These are phyloP conservation scores for Trametes maxima DNA, from an alignment of 768 basidiomycete genomes.

Conservation along the genomic window DNA sequence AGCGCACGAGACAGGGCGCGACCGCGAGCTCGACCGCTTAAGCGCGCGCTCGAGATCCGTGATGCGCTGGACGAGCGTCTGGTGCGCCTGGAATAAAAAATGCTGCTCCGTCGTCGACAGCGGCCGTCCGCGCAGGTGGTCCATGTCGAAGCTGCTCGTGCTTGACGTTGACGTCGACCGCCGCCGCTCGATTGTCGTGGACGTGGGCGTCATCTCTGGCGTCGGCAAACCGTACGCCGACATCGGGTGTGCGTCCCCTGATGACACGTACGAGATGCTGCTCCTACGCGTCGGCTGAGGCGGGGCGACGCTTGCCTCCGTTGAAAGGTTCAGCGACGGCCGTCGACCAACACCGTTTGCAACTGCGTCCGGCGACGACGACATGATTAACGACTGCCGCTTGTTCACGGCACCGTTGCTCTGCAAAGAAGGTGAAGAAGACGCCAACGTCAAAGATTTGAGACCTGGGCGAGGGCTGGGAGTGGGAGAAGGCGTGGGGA, in stretches of 20 bases:
- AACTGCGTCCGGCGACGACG: constrained; percentile 35
- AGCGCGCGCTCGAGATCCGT: constrained; percentile 71
- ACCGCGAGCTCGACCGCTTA: constrained; percentile 43
- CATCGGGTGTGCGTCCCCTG: constrained; percentile 29
- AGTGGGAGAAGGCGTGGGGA: constrained; percentile 58
- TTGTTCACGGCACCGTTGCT: constrained; percentile 26
- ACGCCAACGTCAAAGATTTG: constrained; percentile 53
- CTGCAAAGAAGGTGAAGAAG: constrained; percentile 11
- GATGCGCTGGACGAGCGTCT: constrained; percentile 79
- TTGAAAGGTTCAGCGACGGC: constrained; percentile 30
- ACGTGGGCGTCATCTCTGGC: constrained; percentile 70
- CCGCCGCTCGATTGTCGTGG: constrained; percentile 34
- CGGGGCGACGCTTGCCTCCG: constrained; percentile 26
- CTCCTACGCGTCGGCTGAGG: constrained; percentile 47
- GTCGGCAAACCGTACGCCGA: constrained; percentile 60
- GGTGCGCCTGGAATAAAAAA: constrained; percentile 86
- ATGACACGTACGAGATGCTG: constrained; percentile 77
- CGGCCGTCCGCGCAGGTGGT: constrained; percentile 33
- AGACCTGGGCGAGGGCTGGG: constrained; percentile 53
- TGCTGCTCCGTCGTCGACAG: constrained; percentile 77
- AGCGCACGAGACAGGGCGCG: constrained; percentile 44
- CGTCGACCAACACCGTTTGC: constrained; percentile 43
- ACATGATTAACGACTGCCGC: constrained; percentile 38
- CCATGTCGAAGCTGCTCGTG: constrained; percentile 13
- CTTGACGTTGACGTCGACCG: constrained; percentile 22